Percentiles rank a stretch among this genome's conserved stretches.
phyloP scores from a whole-genome alignment of 495 filamentous ascomycete species.

The Viridothelium virens region DNA sequence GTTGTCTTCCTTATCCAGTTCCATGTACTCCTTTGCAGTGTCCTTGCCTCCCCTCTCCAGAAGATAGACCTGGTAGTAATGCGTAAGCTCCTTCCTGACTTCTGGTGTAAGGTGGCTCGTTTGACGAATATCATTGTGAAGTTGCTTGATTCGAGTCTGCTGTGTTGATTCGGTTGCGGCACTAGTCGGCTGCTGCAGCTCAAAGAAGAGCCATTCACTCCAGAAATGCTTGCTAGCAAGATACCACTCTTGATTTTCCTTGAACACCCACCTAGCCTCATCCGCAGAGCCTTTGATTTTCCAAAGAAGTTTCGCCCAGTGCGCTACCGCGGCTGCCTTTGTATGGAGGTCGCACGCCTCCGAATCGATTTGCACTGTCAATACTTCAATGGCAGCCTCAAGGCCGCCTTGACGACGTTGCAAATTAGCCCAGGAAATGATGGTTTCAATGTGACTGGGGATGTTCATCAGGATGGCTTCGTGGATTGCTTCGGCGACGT shows the following conservation, averaged over 20 bases:
- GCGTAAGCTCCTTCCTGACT: conserved; percentile 66
- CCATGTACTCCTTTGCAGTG: conserved; percentile 77
- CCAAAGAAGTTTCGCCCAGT: conserved; percentile 86
- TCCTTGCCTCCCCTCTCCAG: conserved; percentile 76
- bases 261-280: conserved; percentile 78
- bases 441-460: conserved; percentile 77
- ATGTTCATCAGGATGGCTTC: conserved; percentile 61
- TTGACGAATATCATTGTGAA: conserved; percentile 67
- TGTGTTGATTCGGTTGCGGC: conserved; percentile 52
- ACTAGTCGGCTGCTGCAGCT: conserved; percentile 77
- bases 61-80: conserved; percentile 76
- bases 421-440: conserved; percentile 81
- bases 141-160: conserved; percentile 65
- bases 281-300: conserved; percentile 79
- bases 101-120: conserved; percentile 63
- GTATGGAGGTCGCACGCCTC: conserved; percentile 64
- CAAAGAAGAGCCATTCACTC: conserved; percentile 81
- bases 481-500: conserved; percentile 76
- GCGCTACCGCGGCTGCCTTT: conserved; percentile 78
- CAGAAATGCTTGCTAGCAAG: conserved; percentile 86
- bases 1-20: conserved; percentile 76
- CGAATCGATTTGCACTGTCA: conserved; percentile 70
- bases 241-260: conserved; percentile 77
- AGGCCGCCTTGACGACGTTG: conserved; percentile 76
- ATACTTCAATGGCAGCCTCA: conserved; percentile 79